Conservation (phyloP, 257 asterid genomes). For the Ocimum tenuiflorum region DNA sequence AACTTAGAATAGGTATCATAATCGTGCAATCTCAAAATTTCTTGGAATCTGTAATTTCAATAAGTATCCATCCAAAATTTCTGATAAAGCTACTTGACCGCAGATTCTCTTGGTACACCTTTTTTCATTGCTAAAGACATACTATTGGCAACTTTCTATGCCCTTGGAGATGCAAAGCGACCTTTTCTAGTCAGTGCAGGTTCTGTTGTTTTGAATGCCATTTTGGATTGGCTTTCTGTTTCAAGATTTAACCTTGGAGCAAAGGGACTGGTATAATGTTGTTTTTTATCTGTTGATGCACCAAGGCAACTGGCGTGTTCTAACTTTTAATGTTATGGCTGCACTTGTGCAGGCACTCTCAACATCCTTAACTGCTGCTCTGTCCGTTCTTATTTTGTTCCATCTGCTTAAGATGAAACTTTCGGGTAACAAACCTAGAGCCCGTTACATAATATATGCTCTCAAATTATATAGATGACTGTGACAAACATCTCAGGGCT, state of each 20-base stretch:
- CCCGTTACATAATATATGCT: not conserved
- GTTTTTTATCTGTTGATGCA: not conserved
- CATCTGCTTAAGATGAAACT: conserved; percentile 33
- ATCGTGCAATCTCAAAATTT: not conserved
- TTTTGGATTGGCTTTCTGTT: conserved; percentile 43
- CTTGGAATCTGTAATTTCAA: not conserved
- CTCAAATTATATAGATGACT: not conserved
- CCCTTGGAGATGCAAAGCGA: conserved; percentile 39
- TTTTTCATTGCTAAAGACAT: conserved; percentile 41
- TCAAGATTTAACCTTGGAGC: conserved; percentile 33
- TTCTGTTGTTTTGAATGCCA: conserved; percentile 35
- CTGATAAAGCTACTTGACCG: conserved; percentile 10
- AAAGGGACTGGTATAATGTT: conserved; percentile 35
- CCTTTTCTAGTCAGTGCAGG: conserved; percentile 38
- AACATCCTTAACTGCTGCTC: conserved; percentile 30
- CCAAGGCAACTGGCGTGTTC: not conserved
- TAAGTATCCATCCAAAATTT: not conserved
- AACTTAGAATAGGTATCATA: too few relatives aligned
- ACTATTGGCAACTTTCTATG: conserved; percentile 35
- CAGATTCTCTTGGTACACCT: conserved; percentile 46
- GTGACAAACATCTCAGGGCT: conserved; percentile 15
- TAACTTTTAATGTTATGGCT: not conserved
- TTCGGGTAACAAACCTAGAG: conserved; percentile 10
- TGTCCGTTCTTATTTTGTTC: conserved; percentile 28
- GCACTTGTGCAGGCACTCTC: conserved; percentile 30